A percentile compares a stretch with the other conserved stretches of the same genome.
phyloP scores from a whole-genome alignment of 2,329 filamentous ascomycete genomes.

The Drechslerella coelobrocha region DNA sequence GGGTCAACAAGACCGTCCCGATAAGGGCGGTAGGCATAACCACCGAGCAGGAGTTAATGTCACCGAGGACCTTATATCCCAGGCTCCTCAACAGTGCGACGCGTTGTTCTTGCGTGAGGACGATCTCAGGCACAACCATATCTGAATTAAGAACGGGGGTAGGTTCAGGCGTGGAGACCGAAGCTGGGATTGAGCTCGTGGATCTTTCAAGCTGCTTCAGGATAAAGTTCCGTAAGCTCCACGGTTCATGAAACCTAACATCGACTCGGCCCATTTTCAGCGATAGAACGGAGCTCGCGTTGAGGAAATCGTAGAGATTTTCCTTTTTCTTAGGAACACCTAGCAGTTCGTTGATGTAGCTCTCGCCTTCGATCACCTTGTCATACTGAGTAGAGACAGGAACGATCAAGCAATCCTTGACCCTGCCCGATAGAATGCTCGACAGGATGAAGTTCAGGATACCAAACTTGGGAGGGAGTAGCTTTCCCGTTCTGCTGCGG shows the following conservation, averaged over 20 bases:
- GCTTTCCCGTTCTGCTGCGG: conserved; percentile 88
- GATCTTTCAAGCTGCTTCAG: conserved; percentile 70
- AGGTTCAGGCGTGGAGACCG: conserved; percentile 57
- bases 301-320: conserved; percentile 87
- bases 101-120: conserved; percentile 63
- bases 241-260: conserved; percentile 93
- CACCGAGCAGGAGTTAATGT: conserved; percentile 95
- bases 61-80: conserved; percentile 87
- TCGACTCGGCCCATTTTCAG: conserved; percentile 89
- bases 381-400: conserved; percentile 98
- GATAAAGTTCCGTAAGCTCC: conserved; percentile 85
- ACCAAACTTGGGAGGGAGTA: conserved; percentile 92
- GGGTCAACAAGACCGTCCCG: conserved; percentile 87
- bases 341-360: conserved; percentile 91
- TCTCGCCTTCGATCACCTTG: conserved; percentile 97
- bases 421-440: conserved; percentile 83
- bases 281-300: conserved; percentile 84
- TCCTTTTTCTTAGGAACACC: conserved; percentile 96
- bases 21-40: conserved; percentile 98
- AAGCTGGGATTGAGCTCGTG: no score
- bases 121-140: conserved; percentile 30
- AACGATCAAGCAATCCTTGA: conserved; percentile 89
- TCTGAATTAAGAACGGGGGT: conserved; percentile 54
- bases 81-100: conserved; percentile 81
- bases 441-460: conserved; percentile 92